Evolutionary conservation across 225 moss, liverwort and hornwort species (phyloP).

Genomic region (Physcomitrellopsis africana): DNA sequence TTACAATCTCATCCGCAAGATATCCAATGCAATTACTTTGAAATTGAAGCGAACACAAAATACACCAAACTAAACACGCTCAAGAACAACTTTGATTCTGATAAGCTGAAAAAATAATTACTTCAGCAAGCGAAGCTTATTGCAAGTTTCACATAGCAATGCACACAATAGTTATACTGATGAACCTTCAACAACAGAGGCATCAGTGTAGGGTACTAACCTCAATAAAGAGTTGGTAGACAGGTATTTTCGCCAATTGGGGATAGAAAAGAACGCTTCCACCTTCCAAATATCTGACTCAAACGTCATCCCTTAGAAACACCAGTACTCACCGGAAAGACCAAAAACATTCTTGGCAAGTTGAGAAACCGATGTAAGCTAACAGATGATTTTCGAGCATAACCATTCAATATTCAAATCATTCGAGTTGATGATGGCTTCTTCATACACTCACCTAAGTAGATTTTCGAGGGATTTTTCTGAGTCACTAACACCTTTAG

Average conservation of each 20-base stretch:
- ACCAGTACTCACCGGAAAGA: not conserved
- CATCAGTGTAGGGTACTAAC: constrained; percentile 36
- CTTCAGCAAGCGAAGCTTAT: constrained; percentile 18
- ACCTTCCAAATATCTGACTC: constrained; percentile 68
- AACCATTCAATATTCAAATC: constrained; percentile 4
- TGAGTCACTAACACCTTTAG: constrained; percentile 67
- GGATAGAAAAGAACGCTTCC: constrained; percentile 74
- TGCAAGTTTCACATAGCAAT: constrained; percentile 3
- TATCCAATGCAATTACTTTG: too few species aligned
- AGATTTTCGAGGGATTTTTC: constrained; percentile 70
- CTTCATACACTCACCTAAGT: constrained; percentile 48
- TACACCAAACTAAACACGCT: too few species aligned
- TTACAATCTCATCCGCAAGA: too few species aligned
- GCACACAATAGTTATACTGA: not conserved
- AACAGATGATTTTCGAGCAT: constrained; percentile 9
- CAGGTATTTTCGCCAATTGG: constrained; percentile 63
- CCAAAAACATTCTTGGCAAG: not conserved
- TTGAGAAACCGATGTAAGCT: constrained; percentile 19
- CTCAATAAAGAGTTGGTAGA: constrained; percentile 71
- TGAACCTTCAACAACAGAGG: constrained; percentile 18
- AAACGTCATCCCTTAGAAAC: constrained; percentile 10
- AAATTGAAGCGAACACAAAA: too few species aligned
- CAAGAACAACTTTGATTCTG: too few species aligned
- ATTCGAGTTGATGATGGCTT: not conserved
- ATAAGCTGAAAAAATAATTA: not conserved